Evolutionary conservation across 805 yeast species (phyloP).

Genomic region (Zygosaccharomyces gambellarensis): DNA sequence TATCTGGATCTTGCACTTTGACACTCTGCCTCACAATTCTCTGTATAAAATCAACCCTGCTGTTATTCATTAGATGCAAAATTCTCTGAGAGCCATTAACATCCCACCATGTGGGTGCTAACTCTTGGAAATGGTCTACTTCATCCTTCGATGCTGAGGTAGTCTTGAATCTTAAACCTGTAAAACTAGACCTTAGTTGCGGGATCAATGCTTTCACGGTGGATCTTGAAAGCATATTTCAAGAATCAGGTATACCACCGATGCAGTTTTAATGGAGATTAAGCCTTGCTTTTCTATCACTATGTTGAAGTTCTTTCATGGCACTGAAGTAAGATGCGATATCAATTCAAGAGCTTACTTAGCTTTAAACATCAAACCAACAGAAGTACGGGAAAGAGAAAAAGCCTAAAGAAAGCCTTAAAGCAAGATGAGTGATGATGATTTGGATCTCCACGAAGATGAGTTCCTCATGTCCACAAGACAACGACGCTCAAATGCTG

Average conservation of each 20-base stretch:
- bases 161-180: slow-evolving; percentile 8
- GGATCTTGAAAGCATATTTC: neutral
- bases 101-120: slow-evolving; percentile 99
- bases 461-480: slow-evolving; percentile 71
- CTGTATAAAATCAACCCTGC: slow-evolving; percentile 82
- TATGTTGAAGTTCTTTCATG: neutral
- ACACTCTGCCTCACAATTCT: slow-evolving; percentile 43
- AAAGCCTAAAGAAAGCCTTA: neutral
- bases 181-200: neutral
- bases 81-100: slow-evolving; percentile 88
- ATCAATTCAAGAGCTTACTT: neutral
- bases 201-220: neutral
- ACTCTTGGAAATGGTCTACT: slow-evolving; percentile 70
- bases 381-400: neutral
- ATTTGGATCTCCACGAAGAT: slow-evolving; percentile 24
- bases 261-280: neutral
- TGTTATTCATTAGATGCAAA: slow-evolving; percentile 87
- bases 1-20: slow-evolving; percentile 34
- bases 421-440: slow-evolving; percentile 11
- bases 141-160: slow-evolving; percentile 46
- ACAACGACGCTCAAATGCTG: slow-evolving; percentile 81
- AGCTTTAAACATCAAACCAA: neutral
- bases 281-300: neutral
- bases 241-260: neutral
- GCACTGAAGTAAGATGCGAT: neutral